Conservation (phyloP, 208 protist species). For the Leishmania braziliensis region DNA sequence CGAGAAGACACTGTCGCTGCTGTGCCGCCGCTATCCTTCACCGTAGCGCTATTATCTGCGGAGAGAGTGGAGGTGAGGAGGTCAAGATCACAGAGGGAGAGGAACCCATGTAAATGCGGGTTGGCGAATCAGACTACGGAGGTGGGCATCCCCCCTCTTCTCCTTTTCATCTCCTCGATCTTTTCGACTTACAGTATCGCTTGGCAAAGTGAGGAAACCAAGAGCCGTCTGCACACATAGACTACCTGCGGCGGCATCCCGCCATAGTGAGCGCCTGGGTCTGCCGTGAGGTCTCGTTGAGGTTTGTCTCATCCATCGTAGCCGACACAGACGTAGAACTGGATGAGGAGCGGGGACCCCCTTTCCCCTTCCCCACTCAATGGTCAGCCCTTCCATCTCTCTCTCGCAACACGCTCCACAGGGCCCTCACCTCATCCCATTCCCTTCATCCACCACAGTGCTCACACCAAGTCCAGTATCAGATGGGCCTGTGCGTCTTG, state of each 20-base stretch:
- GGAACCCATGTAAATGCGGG: background rate
- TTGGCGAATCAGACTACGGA: background rate
- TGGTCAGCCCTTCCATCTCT: background rate
- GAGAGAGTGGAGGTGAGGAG: background rate
- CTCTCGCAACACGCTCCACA: background rate
- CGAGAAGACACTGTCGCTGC: slow-evolving; percentile 63
- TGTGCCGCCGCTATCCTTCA: slow-evolving; percentile 22
- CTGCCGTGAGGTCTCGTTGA: background rate
- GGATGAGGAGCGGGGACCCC: background rate
- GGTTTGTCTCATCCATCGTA: background rate
- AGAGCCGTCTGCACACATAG: background rate
- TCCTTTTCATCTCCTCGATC: background rate
- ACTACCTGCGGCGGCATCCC: background rate
- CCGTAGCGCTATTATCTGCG: background rate
- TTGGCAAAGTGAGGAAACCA: background rate
- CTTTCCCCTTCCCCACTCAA: background rate
- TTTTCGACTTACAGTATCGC: background rate
- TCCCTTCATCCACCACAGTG: background rate
- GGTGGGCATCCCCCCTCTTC: background rate
- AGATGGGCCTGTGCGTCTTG: background rate
- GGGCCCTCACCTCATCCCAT: background rate
- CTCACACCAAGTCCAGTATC: background rate
- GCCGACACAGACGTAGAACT: background rate
- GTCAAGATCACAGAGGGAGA: background rate
- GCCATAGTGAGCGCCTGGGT: too few relatives aligned